Evolutionary conservation across 1,139 yeast species (phyloP).

Genomic region (Ashbya aceris): DNA sequence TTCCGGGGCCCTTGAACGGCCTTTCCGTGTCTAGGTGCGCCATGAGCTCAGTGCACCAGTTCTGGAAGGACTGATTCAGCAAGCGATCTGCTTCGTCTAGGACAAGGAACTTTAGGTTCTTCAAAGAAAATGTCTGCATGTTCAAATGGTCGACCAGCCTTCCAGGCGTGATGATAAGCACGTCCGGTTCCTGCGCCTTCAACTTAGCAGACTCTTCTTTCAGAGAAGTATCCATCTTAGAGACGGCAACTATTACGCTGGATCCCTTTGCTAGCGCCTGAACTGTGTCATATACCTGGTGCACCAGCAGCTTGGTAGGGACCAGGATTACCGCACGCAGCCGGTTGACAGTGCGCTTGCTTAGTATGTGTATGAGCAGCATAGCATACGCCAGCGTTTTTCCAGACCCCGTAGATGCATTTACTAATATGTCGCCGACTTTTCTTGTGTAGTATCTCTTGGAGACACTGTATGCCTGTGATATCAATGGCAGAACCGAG

Average conservation of each 20-base stretch:
- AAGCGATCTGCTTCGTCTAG: slow-evolving; percentile 94
- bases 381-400: slow-evolving; percentile 84
- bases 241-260: slow-evolving; percentile 46
- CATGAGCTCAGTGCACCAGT: slow-evolving; percentile 75
- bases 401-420: slow-evolving; percentile 96
- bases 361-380: slow-evolving; percentile 68
- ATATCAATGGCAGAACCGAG: slow-evolving; percentile 20
- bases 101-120: slow-evolving; percentile 56
- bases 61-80: slow-evolving; percentile 83
- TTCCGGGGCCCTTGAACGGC: slow-evolving; percentile 28
- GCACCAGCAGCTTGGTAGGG: slow-evolving; percentile 83
- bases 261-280: slow-evolving; percentile 57
- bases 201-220: slow-evolving; percentile 54
- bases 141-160: slow-evolving; percentile 81
- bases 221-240: slow-evolving; percentile 55
- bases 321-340: slow-evolving; percentile 71
- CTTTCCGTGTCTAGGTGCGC: slow-evolving; percentile 30
- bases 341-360: slow-evolving; percentile 57
- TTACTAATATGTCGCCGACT: slow-evolving; percentile 69
- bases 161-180: slow-evolving; percentile 84
- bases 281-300: slow-evolving; percentile 68
- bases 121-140: slow-evolving; percentile 33
- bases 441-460: slow-evolving; percentile 33
- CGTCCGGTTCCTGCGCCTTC: slow-evolving; percentile 53
- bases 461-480: slow-evolving; percentile 17